Percentiles rank a stretch among this genome's conserved stretches.
Evolutionary conservation across 225 moss, liverwort and hornwort species (phyloP).

Genomic region (Thuidium tamariscinum): DNA sequence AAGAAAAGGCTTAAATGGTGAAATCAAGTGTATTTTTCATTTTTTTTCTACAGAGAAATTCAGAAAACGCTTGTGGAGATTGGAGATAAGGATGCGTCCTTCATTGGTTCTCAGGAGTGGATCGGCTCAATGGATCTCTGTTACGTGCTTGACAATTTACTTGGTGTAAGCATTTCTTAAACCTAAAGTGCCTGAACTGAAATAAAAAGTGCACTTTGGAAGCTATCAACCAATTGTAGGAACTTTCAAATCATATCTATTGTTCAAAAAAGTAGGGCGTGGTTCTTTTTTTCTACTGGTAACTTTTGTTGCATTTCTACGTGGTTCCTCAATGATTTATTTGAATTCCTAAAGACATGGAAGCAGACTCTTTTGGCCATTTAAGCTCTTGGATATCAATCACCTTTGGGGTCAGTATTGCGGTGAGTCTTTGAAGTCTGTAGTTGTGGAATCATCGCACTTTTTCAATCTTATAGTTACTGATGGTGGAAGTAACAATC

Average conservation of each 20-base stretch:
- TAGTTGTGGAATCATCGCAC: not conserved
- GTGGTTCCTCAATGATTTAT: too few relatives aligned
- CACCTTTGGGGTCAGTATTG: not conserved
- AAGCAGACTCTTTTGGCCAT: not conserved
- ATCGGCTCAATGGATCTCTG: too few relatives aligned
- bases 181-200: too few relatives aligned
- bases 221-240: not conserved
- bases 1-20: too few relatives aligned
- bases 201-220: too few relatives aligned
- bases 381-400: not conserved
- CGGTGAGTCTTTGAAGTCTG: not conserved
- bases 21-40: too few relatives aligned
- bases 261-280: not conserved
- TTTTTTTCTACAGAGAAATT: too few relatives aligned
- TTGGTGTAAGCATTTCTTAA: too few relatives aligned
- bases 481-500: not conserved
- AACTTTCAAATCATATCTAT: not conserved
- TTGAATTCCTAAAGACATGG: not conserved
- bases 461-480: not conserved
- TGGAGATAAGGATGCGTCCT: too few relatives aligned
- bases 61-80: too few relatives aligned
- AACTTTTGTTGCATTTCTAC: not conserved
- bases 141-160: too few relatives aligned
- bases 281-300: not conserved
- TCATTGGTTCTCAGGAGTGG: too few relatives aligned